These are phyloP conservation scores for Botrytis porri DNA, from an alignment of 2,329 filamentous ascomycete genomes.

Conservation along the genomic window DNA sequence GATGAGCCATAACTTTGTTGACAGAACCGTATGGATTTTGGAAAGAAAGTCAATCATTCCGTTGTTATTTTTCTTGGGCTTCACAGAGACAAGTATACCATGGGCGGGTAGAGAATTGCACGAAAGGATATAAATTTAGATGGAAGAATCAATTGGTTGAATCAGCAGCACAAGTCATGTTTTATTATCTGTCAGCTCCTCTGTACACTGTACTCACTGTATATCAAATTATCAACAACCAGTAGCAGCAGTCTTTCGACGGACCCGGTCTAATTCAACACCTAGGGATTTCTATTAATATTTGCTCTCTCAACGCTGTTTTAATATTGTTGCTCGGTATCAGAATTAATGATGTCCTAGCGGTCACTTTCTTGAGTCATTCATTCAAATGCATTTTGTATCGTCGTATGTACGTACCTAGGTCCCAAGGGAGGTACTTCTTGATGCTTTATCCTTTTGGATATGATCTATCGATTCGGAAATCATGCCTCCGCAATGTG, in stretches of 20 bases:
- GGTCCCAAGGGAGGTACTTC: neutral
- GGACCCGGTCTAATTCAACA: neutral
- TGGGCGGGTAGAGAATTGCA: slow-evolving; percentile 1
- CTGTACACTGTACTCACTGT: neutral
- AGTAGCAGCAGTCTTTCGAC: neutral
- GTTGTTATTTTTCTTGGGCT: neutral
- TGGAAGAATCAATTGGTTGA: neutral
- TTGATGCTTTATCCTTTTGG: neutral
- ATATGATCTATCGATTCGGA: neutral
- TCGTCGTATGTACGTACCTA: neutral
- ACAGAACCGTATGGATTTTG: neutral
- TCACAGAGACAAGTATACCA: neutral
- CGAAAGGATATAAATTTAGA: neutral
- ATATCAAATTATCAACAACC: neutral
- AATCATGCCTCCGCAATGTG: neutral
- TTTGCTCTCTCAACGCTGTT: neutral
- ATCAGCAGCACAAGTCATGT: slow-evolving; percentile 3
- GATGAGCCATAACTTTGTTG: neutral
- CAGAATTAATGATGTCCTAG: slow-evolving; percentile 2
- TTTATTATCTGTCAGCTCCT: neutral
- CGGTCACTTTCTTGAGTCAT: slow-evolving; percentile 1
- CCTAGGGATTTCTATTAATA: neutral
- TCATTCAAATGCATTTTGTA: neutral
- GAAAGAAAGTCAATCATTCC: neutral
- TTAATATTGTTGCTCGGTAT: neutral